Percentiles rank a stretch among this genome's conserved stretches.
phyloP scores from a whole-genome alignment of 192 early-diverging fungal species.

The Coemansia guatemalensis region DNA sequence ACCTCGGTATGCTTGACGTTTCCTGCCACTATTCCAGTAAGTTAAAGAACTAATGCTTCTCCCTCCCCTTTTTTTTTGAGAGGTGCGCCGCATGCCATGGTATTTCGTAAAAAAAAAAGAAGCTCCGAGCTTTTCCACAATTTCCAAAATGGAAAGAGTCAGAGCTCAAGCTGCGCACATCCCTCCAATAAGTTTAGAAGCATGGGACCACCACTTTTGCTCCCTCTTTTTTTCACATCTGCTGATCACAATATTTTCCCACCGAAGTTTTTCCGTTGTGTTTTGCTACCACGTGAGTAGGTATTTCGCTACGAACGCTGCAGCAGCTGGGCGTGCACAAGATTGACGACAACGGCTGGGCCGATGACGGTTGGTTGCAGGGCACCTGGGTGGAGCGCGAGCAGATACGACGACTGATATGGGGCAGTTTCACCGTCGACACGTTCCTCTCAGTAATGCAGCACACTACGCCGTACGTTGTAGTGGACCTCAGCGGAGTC shows the following conservation, averaged over 20 bases:
- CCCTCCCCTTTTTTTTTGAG: no score
- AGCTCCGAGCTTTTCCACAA: no score
- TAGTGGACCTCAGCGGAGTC: slow-evolving; percentile 47
- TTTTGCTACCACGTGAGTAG: slow-evolving; percentile 16
- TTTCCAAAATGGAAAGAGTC: not conserved
- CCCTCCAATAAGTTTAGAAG: no score
- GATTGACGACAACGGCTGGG: slow-evolving; percentile 40
- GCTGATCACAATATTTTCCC: not conserved
- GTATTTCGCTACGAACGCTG: slow-evolving; percentile 33
- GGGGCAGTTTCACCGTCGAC: slow-evolving; percentile 45
- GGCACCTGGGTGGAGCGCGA: slow-evolving; percentile 51
- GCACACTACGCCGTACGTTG: slow-evolving; percentile 35
- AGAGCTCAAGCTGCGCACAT: not conserved
- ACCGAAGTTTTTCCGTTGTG: slow-evolving; percentile 8
- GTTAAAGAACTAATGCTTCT: not conserved
- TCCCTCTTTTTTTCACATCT: not conserved
- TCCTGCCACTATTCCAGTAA: slow-evolving; percentile 50
- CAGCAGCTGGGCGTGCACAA: slow-evolving; percentile 47
- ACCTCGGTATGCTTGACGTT: slow-evolving; percentile 32
- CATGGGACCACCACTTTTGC: not conserved
- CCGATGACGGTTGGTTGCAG: slow-evolving; percentile 38
- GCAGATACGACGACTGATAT: slow-evolving; percentile 39
- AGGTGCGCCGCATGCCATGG: no score
- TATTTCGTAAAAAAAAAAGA: no score
- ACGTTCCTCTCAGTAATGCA: slow-evolving; percentile 47